These are phyloP conservation scores for Stachybotrys elegans DNA, from an alignment of 2,329 filamentous ascomycete genomes.

Conservation along the genomic window DNA sequence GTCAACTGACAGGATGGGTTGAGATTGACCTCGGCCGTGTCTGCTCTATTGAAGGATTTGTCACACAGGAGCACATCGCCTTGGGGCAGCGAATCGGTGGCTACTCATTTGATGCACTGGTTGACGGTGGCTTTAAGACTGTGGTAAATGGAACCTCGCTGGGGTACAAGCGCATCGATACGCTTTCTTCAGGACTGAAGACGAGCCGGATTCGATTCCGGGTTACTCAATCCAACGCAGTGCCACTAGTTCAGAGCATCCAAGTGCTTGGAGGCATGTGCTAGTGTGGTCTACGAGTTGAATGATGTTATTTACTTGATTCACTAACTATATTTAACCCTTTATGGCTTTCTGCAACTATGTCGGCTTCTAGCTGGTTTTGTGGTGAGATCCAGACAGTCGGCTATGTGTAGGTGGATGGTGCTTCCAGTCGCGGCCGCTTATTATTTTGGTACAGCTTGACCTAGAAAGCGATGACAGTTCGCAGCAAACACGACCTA, in stretches of 20 bases:
- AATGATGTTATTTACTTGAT: too few species aligned
- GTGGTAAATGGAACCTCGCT: conserved; percentile 17
- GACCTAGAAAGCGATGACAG: too few species aligned
- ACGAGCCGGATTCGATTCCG: conserved; percentile 15
- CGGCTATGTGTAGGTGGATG: too few species aligned
- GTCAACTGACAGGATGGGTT: conserved; percentile 15
- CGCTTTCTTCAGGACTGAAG: conserved; percentile 6
- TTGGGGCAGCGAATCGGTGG: conserved; percentile 23
- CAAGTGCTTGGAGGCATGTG: conserved; percentile 14
- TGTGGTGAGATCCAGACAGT: too few species aligned
- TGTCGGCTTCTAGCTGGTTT: too few species aligned
- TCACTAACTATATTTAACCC: too few species aligned
- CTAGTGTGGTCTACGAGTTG: too few species aligned
- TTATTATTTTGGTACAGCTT: too few species aligned
- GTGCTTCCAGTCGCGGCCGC: too few species aligned
- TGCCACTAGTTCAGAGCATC: conserved; percentile 16
- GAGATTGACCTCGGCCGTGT: conserved; percentile 16
- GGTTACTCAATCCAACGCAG: conserved; percentile 19
- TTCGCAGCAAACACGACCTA: too few species aligned
- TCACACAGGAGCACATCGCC: conserved; percentile 21
- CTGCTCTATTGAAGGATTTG: conserved; percentile 16
- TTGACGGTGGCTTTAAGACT: conserved; percentile 11
- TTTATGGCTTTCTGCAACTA: too few species aligned
- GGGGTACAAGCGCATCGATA: conserved; percentile 21
- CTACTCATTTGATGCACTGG: conserved; percentile 15